phyloP scores from a whole-genome alignment of 306 rosid species.

The Glycine soja region DNA sequence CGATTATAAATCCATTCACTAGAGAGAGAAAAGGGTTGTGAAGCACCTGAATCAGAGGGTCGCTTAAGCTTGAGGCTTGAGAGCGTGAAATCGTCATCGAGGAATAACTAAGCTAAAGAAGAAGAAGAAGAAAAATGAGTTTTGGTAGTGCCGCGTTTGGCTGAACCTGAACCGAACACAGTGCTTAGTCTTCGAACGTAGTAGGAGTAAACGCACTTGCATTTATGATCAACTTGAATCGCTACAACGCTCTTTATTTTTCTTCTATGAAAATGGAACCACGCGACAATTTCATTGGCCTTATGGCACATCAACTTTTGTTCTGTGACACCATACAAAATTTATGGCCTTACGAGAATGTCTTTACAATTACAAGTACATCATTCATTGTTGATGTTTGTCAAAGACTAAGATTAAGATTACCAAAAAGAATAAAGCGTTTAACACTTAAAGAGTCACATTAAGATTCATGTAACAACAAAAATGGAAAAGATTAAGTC shows the following conservation, averaged over 20 bases:
- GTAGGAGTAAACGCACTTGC: background rate
- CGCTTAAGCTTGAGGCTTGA: constrained; percentile 49
- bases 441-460: too few species aligned
- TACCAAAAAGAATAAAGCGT: too few species aligned
- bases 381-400: too few species aligned
- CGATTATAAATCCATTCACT: background rate
- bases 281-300: background rate
- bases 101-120: constrained; percentile 2
- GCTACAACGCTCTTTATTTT: background rate
- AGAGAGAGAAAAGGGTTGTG: too few species aligned
- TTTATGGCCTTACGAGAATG: too few species aligned
- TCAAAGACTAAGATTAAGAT: too few species aligned
- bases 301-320: background rate
- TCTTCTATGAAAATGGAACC: background rate
- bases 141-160: constrained; percentile 31
- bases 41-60: constrained; percentile 60
- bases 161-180: constrained; percentile 37
- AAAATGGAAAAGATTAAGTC: too few species aligned
- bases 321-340: background rate
- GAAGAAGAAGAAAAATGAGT: constrained; percentile 18
- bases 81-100: constrained; percentile 35
- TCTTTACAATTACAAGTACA: too few species aligned
- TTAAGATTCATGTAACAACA: too few species aligned
- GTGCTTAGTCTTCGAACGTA: constrained; percentile 30
- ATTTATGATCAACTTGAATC: background rate